Evolutionary conservation across 371 early-diverging fungal species (phyloP).

Genomic region (Nematocida ausubeli): DNA sequence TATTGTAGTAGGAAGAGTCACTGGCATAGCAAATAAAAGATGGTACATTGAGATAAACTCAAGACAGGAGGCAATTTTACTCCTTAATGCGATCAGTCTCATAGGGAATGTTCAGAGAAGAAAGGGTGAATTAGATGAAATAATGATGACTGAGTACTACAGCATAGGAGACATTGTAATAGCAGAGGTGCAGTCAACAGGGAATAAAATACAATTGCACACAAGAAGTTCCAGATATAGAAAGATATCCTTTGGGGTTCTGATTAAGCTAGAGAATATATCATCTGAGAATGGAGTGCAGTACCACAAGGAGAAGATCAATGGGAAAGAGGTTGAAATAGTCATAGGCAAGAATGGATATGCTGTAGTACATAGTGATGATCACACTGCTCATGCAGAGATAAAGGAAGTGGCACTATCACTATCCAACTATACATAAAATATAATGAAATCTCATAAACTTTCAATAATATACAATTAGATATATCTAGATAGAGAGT

Average conservation of each 20-base stretch:
- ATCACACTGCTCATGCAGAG: neutral
- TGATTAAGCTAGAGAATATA: slow-evolving; percentile 46
- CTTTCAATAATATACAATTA: too few relatives aligned
- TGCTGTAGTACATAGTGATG: slow-evolving; percentile 71
- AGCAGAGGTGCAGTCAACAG: slow-evolving; percentile 87
- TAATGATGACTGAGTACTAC: slow-evolving; percentile 90
- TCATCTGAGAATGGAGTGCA: slow-evolving; percentile 42
- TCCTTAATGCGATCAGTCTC: slow-evolving; percentile 84
- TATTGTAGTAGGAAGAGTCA: slow-evolving; percentile 90
- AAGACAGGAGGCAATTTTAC: slow-evolving; percentile 78
- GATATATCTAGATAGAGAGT: too few relatives aligned
- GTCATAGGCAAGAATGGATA: slow-evolving; percentile 91
- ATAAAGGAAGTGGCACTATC: slow-evolving; percentile 25
- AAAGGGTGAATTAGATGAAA: slow-evolving; percentile 91
- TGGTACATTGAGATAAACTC: slow-evolving; percentile 92
- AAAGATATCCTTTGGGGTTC: slow-evolving; percentile 70
- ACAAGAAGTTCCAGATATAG: slow-evolving; percentile 90
- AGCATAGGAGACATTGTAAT: slow-evolving; percentile 87
- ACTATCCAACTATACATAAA: neutral
- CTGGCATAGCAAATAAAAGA: slow-evolving; percentile 78
- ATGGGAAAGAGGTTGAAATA: slow-evolving; percentile 74
- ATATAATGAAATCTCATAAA: neutral
- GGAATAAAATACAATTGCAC: slow-evolving; percentile 81
- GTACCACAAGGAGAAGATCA: slow-evolving; percentile 30
- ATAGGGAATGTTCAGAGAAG: slow-evolving; percentile 92